Base-by-base conservation (phyloP, 306 rosid species). In the Vigna trinervia region DNA sequence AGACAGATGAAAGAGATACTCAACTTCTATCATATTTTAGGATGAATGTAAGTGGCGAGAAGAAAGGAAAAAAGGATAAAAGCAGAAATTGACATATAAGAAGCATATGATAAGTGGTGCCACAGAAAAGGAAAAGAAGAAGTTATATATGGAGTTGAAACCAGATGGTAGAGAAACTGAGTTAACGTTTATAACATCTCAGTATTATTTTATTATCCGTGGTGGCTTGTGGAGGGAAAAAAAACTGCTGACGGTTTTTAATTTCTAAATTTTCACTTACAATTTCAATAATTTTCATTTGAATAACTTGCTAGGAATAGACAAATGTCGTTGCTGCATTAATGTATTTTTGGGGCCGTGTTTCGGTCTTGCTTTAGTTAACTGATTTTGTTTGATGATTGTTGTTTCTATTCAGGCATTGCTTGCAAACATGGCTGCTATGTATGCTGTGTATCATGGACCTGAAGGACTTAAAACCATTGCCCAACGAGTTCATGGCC, bases 391-490 rank as follows among this genome's bases (percentile, higher is more conserved):
- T 83, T 78, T 65, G 26, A 52, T 76, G 71, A 34, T 19, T 20
- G 12, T 19, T 83, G 38, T 56, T 85, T 74, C 17, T 85, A 11
- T 60, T n/a, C 76, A 96, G 99, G 99, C 99, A 11, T 81, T 96
- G 71, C 98, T 96, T 80, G 99, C 99, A 70, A 96, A 96, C 88
- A 96, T 96, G 99, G 94, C 99, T 82, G 98, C 99, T 67, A 91
- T 96, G 99, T 96, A 80, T 78, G 99, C 98, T 34, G 98, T 96
- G 50, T 96, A 96, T 81, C 99, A 96, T 73, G 99, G 99, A 81
- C 98, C 99, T 12, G 93, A 86, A 83, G 99, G 99, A 70, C 98
- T 96, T 78, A 91, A 92, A 72, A 69, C 85, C 65, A 96, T 96
- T 17, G 93, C 87, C 9, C 87, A 89, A 63, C 83, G 99, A 61